phyloP scores from a whole-genome alignment of 345 rosid genomes.

The Turnera subulata region DNA sequence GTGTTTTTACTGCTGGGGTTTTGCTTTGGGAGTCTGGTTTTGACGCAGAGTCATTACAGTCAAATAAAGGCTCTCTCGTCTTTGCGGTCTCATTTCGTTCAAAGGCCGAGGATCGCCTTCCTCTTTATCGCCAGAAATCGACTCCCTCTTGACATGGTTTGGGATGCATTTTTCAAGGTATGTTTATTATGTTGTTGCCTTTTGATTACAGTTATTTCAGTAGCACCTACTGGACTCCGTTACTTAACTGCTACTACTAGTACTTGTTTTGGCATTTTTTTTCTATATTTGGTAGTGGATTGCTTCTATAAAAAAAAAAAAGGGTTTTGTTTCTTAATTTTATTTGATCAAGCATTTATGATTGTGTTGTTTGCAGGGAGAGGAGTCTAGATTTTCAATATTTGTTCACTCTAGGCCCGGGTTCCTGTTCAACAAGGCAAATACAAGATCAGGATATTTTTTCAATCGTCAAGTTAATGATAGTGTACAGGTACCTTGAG shows the following conservation, averaged over 20 bases:
- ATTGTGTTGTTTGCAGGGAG: constrained; percentile 48
- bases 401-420: constrained; percentile 96
- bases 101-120: constrained; percentile 67
- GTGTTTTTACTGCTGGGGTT: constrained; percentile 43
- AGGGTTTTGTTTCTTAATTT: too few species aligned
- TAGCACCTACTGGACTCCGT: too few species aligned
- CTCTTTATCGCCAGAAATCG: constrained; percentile 86
- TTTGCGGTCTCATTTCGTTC: constrained; percentile 34
- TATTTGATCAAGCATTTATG: neutral
- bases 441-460: constrained; percentile 71
- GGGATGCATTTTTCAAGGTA: constrained; percentile 87
- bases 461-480: constrained; percentile 79
- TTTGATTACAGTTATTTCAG: neutral
- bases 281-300: too few species aligned
- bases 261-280: too few species aligned
- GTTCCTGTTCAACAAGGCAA: constrained; percentile 70
- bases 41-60: constrained; percentile 59
- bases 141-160: constrained; percentile 72
- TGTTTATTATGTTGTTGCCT: neutral
- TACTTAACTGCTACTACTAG: too few species aligned
- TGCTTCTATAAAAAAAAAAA: too few species aligned
- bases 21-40: constrained; percentile 50
- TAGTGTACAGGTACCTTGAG: constrained; percentile 64
- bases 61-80: constrained; percentile 44
- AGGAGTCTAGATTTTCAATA: constrained; percentile 68